A percentile compares a stretch with the other conserved stretches of the same genome.
phyloP scores from a whole-genome alignment of 306 rosid genomes.

The Carpinus viminea region DNA sequence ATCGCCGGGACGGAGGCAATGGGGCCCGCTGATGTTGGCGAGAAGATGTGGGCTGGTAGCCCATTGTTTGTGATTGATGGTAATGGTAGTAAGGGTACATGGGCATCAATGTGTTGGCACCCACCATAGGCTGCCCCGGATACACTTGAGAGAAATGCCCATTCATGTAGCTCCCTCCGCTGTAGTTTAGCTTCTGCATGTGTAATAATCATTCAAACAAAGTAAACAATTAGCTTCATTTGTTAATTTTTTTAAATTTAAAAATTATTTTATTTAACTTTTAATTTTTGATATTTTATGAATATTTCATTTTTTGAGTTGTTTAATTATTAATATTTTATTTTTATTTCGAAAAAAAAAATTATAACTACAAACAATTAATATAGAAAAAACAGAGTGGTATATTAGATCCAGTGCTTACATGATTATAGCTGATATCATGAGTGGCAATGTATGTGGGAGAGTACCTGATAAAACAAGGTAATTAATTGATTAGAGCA shows the following conservation, averaged over 20 bases:
- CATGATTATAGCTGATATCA: conserved; percentile 66
- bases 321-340: too few relatives aligned
- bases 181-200: conserved; percentile 57
- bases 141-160: conserved; percentile 59
- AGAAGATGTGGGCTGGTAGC: conserved; percentile 61
- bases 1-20: conserved; percentile 44
- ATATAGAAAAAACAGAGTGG: too few relatives aligned
- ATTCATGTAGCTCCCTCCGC: conserved; percentile 54
- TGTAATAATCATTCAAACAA: not conserved
- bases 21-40: conserved; percentile 45
- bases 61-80: conserved; percentile 71
- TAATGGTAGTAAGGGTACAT: conserved; percentile 68
- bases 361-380: too few relatives aligned
- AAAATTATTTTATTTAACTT: too few relatives aligned
- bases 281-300: too few relatives aligned
- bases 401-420: conserved; percentile 20
- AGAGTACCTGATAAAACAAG: conserved; percentile 47
- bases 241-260: too few relatives aligned
- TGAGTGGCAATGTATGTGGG: conserved; percentile 64
- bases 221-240: not conserved
- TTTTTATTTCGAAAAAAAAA: too few relatives aligned
- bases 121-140: conserved; percentile 60
- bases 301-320: too few relatives aligned
- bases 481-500: not conserved
- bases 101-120: conserved; percentile 73